phyloP scores from a whole-genome alignment of 2,329 filamentous ascomycete species.

The Trichoderma citrinoviride region DNA sequence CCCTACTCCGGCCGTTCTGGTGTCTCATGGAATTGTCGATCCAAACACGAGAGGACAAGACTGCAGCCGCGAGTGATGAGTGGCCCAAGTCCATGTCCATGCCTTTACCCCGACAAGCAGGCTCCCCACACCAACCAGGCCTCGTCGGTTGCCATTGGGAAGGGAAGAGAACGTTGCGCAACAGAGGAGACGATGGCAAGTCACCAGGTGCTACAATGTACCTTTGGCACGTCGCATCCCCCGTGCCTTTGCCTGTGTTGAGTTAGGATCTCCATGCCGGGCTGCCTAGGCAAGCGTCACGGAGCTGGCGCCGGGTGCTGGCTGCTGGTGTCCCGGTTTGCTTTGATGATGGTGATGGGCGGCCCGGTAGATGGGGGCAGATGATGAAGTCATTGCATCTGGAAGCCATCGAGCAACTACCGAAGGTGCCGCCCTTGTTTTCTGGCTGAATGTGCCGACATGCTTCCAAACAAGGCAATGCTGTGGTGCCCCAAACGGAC shows the following conservation, averaged over 20 bases:
- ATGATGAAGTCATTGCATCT: constrained; percentile 12
- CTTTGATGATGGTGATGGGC: neutral
- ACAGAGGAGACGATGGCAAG: neutral
- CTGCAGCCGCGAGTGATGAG: constrained; percentile 2
- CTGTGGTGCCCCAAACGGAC: neutral
- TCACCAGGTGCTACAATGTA: neutral
- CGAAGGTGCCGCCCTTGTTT: constrained; percentile 1
- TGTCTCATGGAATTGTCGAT: constrained; percentile 34
- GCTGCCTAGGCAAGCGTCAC: neutral
- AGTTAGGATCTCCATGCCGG: constrained; percentile 3
- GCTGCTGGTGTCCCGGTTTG: neutral
- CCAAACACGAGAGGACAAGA: constrained; percentile 22
- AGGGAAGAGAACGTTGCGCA: constrained; percentile 4
- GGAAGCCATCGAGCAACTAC: constrained; percentile 9
- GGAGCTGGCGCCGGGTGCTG: neutral
- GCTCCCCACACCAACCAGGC: constrained; percentile 14
- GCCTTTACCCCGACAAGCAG: constrained; percentile 14
- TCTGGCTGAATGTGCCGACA: neutral
- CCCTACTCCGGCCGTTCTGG: constrained; percentile 33
- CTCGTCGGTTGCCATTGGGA: neutral
- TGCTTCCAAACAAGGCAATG: neutral
- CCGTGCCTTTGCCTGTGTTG: constrained; percentile 9
- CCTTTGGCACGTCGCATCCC: neutral
- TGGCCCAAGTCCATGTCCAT: constrained; percentile 9
- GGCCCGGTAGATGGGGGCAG: constrained; percentile 12